phyloP scores from a whole-genome alignment of 352 stramenopile genomes.

The Globisporangium acanthophoron region DNA sequence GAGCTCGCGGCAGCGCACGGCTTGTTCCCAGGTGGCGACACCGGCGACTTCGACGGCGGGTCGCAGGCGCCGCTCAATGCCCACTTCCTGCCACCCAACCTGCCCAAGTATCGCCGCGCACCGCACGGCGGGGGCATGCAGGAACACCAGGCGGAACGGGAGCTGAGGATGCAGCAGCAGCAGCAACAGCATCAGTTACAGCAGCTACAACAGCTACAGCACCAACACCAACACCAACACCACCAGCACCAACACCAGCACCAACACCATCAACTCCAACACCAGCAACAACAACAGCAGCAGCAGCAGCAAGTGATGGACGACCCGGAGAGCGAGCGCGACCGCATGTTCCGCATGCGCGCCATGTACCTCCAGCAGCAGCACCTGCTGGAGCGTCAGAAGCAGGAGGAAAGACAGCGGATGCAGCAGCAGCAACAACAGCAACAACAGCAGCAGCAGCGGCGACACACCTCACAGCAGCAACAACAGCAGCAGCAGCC shows the following conservation, averaged over 20 bases:
- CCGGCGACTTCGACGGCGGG: neutral
- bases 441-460: slow-evolving; percentile 5
- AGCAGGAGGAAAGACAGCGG: slow-evolving; percentile 12
- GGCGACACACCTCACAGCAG: neutral
- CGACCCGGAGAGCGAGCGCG: slow-evolving; percentile 9
- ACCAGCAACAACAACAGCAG: slow-evolving; percentile 27
- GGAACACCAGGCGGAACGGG: neutral
- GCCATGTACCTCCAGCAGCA: slow-evolving; percentile 15
- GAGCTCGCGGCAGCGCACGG: neutral
- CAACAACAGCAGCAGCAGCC: neutral
- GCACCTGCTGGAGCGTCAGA: slow-evolving; percentile 10
- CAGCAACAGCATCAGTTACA: slow-evolving; percentile 24
- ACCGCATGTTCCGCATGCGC: slow-evolving; percentile 12
- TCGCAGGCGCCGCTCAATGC: slow-evolving; percentile 2
- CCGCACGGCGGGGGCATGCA: slow-evolving; percentile 1
- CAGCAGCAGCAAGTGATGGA: slow-evolving; percentile 15
- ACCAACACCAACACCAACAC: slow-evolving; percentile 21
- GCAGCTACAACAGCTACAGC: slow-evolving; percentile 23
- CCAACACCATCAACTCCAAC: slow-evolving; percentile 29
- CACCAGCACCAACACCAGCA: slow-evolving; percentile 28
- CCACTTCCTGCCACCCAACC: slow-evolving; percentile 6
- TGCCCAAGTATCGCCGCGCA: slow-evolving; percentile 6
- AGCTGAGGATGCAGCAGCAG: slow-evolving; percentile 15
- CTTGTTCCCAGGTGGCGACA: neutral
- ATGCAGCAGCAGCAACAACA: slow-evolving; percentile 18